A percentile compares a stretch with the other conserved stretches of the same genome.
phyloP scores from a whole-genome alignment of 2,329 filamentous ascomycete species.

The Talaromyces albobiverticillius region DNA sequence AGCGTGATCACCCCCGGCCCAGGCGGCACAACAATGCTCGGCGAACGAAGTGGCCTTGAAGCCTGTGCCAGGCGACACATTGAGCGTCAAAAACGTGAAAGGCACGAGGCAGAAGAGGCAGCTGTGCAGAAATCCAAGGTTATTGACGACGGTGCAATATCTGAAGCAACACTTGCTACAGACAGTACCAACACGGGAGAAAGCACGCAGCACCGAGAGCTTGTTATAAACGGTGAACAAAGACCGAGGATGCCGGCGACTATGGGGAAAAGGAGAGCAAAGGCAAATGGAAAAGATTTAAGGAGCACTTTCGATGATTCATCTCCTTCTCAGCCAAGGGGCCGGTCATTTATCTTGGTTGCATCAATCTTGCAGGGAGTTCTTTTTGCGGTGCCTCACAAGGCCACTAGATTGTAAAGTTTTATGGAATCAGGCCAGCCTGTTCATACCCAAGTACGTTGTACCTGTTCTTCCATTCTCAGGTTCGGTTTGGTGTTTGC shows the following conservation, averaged over 20 bases:
- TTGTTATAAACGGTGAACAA: background rate
- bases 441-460: too few relatives aligned
- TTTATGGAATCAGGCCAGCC: too few relatives aligned
- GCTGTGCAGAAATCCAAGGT: background rate
- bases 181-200: background rate
- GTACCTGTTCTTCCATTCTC: too few relatives aligned
- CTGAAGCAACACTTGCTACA: background rate
- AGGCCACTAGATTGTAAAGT: too few relatives aligned
- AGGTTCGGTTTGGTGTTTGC: too few relatives aligned
- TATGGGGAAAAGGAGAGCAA: background rate
- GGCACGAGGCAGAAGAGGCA: background rate
- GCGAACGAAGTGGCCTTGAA: constrained; percentile 6
- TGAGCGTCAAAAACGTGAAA: constrained; percentile 1
- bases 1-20: background rate
- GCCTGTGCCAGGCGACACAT: background rate
- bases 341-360: too few relatives aligned
- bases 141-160: constrained; percentile 1
- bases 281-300: constrained; percentile 1
- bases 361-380: too few relatives aligned
- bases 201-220: background rate
- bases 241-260: background rate
- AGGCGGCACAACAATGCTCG: constrained; percentile 5
- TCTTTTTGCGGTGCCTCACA: too few relatives aligned
- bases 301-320: constrained; percentile 2
- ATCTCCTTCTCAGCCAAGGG: too few relatives aligned